These are phyloP conservation scores for Sporisorium sorghi DNA, from an alignment of 1,284 basidiomycete species.

Conservation along the genomic window DNA sequence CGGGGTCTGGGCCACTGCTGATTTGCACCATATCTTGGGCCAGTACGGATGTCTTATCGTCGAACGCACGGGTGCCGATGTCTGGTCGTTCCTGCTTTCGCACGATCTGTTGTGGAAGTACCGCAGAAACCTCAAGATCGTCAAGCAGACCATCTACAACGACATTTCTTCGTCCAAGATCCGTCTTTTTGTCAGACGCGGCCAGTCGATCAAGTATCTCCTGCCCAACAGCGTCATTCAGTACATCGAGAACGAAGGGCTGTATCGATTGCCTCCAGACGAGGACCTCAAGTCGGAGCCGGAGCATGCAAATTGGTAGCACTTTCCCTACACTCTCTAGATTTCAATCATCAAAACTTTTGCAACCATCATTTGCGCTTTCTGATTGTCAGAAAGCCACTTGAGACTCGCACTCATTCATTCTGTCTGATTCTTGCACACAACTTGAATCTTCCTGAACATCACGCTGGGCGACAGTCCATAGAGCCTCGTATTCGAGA, in stretches of 20 bases:
- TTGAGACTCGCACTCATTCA: not conserved
- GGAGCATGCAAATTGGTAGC: constrained; percentile 47
- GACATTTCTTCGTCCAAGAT: constrained; percentile 80
- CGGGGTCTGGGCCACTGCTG: constrained; percentile 95
- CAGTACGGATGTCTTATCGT: constrained; percentile 94
- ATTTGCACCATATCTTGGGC: constrained; percentile 96
- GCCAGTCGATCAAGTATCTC: constrained; percentile 92
- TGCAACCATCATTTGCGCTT: not conserved
- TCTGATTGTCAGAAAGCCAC: not conserved
- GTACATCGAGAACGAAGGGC: constrained; percentile 87
- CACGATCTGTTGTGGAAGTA: constrained; percentile 74
- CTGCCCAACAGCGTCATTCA: constrained; percentile 90
- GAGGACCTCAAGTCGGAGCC: constrained; percentile 36
- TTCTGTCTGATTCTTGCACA: too few relatives aligned
- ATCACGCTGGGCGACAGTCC: too few relatives aligned
- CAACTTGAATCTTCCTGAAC: too few relatives aligned
- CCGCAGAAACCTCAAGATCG: constrained; percentile 88
- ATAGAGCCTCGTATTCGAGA: too few relatives aligned
- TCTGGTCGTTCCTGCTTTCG: constrained; percentile 75
- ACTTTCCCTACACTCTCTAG: not conserved
- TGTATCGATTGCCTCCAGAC: constrained; percentile 57
- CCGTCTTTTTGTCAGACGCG: constrained; percentile 85
- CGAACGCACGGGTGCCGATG: constrained; percentile 91
- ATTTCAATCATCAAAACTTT: not conserved
- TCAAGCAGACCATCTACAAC: constrained; percentile 90